Percentiles rank a stretch among this genome's conserved stretches.
Conservation (phyloP, 352 stramenopile genomes). For the Phytophthora multivora region DNA sequence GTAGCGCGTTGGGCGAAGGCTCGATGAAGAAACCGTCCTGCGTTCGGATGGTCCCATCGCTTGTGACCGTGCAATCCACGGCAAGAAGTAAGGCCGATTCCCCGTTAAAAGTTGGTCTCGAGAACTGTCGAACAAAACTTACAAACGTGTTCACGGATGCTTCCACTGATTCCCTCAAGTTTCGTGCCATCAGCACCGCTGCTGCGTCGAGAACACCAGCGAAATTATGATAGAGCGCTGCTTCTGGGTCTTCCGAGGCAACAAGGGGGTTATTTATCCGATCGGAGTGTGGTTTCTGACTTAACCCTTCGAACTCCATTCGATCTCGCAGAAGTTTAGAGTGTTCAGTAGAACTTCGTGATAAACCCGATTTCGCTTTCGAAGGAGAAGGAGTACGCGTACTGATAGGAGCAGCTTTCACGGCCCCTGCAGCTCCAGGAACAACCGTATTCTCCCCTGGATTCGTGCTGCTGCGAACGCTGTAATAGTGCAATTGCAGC, state of each 20-base stretch:
- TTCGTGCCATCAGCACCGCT: constrained; percentile 90
- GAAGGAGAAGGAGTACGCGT: constrained; percentile 15
- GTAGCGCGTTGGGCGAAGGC: constrained; percentile 50
- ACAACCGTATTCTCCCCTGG: constrained; percentile 21
- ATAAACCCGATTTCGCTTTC: constrained; percentile 21
- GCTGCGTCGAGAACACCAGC: constrained; percentile 80
- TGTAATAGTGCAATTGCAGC: constrained; percentile 40
- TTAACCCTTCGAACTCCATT: constrained; percentile 61
- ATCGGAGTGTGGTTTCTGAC: constrained; percentile 21
- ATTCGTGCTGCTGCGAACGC: constrained; percentile 17
- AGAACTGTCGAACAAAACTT: constrained; percentile 80
- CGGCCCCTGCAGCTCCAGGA: constrained; percentile 18
- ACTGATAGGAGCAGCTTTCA: constrained; percentile 9
- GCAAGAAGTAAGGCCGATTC: constrained; percentile 69
- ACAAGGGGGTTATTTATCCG: constrained; percentile 6
- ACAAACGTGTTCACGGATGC: constrained; percentile 77
- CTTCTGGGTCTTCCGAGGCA: constrained; percentile 46
- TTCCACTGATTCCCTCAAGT: constrained; percentile 87
- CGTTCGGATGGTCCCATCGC: constrained; percentile 17
- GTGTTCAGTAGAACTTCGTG: constrained; percentile 19
- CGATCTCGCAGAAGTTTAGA: constrained; percentile 48
- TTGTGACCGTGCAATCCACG: constrained; percentile 49
- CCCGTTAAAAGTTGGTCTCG: constrained; percentile 46
- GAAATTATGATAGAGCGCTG: constrained; percentile 55
- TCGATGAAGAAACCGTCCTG: constrained; percentile 68